Evolutionary conservation across 805 yeast genomes (phyloP).

Genomic region (Candida insectalens): DNA sequence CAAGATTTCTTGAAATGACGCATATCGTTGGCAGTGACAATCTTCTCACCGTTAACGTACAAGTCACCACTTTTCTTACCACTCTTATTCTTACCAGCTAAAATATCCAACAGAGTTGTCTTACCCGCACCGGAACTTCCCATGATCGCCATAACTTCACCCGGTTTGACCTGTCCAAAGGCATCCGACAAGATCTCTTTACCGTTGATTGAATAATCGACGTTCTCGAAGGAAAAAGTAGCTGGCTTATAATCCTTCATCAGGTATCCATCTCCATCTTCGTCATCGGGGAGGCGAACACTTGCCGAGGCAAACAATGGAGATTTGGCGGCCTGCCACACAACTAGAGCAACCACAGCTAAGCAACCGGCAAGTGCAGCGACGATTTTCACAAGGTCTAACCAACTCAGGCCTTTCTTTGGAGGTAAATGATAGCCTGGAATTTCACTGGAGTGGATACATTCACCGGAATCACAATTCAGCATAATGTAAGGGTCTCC

Average conservation of each 20-base stretch:
- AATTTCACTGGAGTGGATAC: constrained; percentile 83
- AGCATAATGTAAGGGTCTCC: constrained; percentile 90
- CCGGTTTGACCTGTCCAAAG: constrained; percentile 73
- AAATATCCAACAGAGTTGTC: constrained; percentile 83
- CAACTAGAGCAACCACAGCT: constrained; percentile 30
- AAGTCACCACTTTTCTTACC: constrained; percentile 64
- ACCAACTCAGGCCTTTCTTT: constrained; percentile 31
- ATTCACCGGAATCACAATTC: constrained; percentile 78
- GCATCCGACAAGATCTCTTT: constrained; percentile 50
- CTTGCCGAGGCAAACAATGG: constrained; percentile 41
- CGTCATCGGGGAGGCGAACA: constrained; percentile 17
- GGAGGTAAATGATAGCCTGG: constrained; percentile 81
- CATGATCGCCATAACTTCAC: constrained; percentile 91
- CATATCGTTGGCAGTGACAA: constrained; percentile 18
- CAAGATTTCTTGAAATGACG: constrained; percentile 53
- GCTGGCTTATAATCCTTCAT: constrained; percentile 57
- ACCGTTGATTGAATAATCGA: constrained; percentile 49
- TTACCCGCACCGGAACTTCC: constrained; percentile 99
- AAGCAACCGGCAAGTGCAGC: constrained; percentile 34
- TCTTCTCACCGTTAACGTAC: constrained; percentile 60
- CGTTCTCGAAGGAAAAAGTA: constrained; percentile 63
- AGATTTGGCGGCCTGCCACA: constrained; percentile 45
- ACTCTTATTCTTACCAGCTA: constrained; percentile 79
- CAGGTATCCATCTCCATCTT: constrained; percentile 20
- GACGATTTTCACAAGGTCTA: constrained; percentile 37